Evolutionary conservation across 108 stramenopile genomes (phyloP).

Genomic region (Nitzschia palea): DNA sequence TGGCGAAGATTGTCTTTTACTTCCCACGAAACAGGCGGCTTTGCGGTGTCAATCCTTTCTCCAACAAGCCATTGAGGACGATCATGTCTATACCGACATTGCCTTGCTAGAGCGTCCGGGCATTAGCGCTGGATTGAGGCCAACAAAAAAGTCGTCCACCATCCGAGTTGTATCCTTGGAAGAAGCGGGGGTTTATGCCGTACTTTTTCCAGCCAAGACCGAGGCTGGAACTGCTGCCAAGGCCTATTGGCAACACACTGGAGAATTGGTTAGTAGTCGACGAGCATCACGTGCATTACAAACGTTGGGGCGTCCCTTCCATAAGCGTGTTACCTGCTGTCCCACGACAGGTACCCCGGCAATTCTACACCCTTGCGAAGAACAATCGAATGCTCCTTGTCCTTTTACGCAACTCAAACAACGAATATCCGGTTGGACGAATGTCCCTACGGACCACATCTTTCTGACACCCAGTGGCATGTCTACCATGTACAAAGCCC

Average conservation of each 20-base stretch:
- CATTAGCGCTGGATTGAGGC: background rate
- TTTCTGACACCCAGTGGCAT: constrained; percentile 62
- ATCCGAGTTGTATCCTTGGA: constrained; percentile 38
- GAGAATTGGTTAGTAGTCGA: constrained; percentile 60
- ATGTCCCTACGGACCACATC: constrained; percentile 39
- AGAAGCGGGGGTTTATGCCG: constrained; percentile 44
- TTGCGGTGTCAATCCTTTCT: constrained; percentile 56
- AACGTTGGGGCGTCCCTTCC: constrained; percentile 21
- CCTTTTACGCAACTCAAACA: constrained; percentile 13
- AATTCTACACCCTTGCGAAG: constrained; percentile 27
- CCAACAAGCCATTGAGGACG: constrained; percentile 36
- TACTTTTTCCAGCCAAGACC: constrained; percentile 61
- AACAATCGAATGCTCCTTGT: background rate
- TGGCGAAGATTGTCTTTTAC: constrained; percentile 55
- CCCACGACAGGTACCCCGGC: constrained; percentile 23
- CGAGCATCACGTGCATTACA: constrained; percentile 40
- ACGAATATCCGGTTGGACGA: constrained; percentile 47
- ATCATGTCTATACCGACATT: constrained; percentile 1
- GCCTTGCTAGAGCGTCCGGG: constrained; percentile 21
- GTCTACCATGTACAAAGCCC: constrained; percentile 54
- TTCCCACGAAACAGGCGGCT: constrained; percentile 51
- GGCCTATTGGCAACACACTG: constrained; percentile 78
- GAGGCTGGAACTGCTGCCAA: constrained; percentile 59
- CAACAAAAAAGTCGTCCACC: constrained; percentile 6
- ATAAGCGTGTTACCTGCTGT: constrained; percentile 34